Conservation (phyloP, 1,284 basidiomycete species). For the Veloporphyrellus conicus region DNA sequence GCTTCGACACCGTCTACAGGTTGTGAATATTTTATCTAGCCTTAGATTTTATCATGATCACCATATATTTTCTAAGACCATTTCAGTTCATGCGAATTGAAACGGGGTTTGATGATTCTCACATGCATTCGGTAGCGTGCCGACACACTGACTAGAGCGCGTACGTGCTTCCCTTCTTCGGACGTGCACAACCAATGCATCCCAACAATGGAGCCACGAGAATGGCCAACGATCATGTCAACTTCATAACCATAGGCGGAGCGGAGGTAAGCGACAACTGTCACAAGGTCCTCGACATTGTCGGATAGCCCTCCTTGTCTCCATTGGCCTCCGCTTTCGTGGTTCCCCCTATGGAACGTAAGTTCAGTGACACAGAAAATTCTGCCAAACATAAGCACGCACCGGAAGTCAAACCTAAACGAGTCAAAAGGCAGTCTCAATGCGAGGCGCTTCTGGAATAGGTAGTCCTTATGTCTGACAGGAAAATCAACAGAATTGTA, state of each 20-base stretch:
- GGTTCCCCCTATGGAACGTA: constrained; percentile 53
- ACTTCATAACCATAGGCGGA: constrained; percentile 58
- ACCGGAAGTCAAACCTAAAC: constrained; percentile 84
- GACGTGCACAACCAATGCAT: constrained; percentile 64
- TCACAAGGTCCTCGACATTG: constrained; percentile 61
- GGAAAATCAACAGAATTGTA: neutral
- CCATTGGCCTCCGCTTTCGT: constrained; percentile 70
- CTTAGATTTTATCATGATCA: constrained; percentile 19
- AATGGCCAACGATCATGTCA: constrained; percentile 68
- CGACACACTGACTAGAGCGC: constrained; percentile 64
- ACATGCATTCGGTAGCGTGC: constrained; percentile 73
- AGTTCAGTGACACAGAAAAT: constrained; percentile 3
- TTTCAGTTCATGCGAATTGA: constrained; percentile 12
- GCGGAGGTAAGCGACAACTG: constrained; percentile 60
- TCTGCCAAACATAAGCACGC: constrained; percentile 20
- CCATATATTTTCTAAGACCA: constrained; percentile 44
- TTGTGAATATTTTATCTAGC: constrained; percentile 4
- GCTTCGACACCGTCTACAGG: constrained; percentile 29
- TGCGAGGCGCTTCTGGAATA: constrained; percentile 74
- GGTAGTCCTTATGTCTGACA: constrained; percentile 74
- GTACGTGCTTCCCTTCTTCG: constrained; percentile 50
- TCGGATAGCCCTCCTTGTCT: constrained; percentile 50
- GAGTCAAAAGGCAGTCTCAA: constrained; percentile 67
- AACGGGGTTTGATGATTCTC: constrained; percentile 25
- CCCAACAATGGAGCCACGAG: constrained; percentile 63